Conservation (phyloP, 768 basidiomycete genomes). For the Hygrophoropsis aurantiaca region DNA sequence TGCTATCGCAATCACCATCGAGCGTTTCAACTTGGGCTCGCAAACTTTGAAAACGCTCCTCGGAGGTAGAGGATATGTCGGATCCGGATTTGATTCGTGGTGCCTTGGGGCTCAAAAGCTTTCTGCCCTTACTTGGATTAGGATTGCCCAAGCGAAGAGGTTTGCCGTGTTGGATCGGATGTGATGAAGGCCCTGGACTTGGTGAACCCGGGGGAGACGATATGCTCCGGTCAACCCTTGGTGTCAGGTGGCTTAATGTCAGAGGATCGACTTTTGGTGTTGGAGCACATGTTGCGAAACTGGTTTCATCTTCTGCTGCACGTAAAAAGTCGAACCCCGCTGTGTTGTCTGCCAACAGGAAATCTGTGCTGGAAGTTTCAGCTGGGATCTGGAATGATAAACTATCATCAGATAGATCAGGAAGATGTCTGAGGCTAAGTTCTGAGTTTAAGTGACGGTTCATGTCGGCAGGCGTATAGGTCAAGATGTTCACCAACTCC, state of each 20-base stretch:
- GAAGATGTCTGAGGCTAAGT: constrained; percentile 53
- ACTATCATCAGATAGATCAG: constrained; percentile 45
- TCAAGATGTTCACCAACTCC: neutral
- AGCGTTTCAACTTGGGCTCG: constrained; percentile 17
- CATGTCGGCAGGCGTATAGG: constrained; percentile 16
- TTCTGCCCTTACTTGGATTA: constrained; percentile 14
- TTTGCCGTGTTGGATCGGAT: constrained; percentile 7
- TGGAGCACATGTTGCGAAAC: constrained; percentile 34
- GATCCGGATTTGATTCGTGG: constrained; percentile 1
- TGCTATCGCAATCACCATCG: constrained; percentile 5
- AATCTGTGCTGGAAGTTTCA: constrained; percentile 27
- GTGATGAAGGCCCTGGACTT: constrained; percentile 16
- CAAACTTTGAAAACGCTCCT: constrained; percentile 24
- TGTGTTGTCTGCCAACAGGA: constrained; percentile 43
- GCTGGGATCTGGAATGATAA: constrained; percentile 52
- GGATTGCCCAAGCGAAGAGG: constrained; percentile 12
- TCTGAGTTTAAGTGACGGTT: constrained; percentile 29
- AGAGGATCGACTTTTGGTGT: constrained; percentile 30
- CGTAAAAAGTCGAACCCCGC: constrained; percentile 40
- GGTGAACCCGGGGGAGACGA: constrained; percentile 3
- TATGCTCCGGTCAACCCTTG: constrained; percentile 26
- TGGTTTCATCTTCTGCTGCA: constrained; percentile 33
- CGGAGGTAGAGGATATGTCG: constrained; percentile 19
- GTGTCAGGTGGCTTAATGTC: constrained; percentile 42
- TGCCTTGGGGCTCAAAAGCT: neutral